Percentiles rank a stretch among this genome's conserved stretches.
These are phyloP conservation scores for Phaeotremella fagi DNA, from an alignment of 768 basidiomycete species.

Conservation along the genomic window DNA sequence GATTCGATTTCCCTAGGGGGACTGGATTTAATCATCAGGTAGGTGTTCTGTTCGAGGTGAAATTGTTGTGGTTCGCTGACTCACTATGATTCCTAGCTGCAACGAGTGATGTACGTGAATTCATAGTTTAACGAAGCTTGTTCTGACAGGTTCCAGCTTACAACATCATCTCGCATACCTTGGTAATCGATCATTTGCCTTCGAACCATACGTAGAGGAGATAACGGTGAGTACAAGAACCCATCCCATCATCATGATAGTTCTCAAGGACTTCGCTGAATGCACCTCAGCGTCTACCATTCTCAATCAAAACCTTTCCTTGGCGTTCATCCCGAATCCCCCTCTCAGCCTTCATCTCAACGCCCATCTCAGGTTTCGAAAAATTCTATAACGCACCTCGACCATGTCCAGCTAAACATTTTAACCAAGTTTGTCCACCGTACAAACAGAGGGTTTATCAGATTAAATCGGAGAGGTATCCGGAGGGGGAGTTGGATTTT, in stretches of 20 bases:
- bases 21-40: conserved; percentile 47
- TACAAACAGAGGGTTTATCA: conserved; percentile 19
- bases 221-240: conserved; percentile 25
- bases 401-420: conserved; percentile 28
- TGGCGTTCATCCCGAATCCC: conserved; percentile 40
- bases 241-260: neutral
- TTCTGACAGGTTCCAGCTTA: conserved; percentile 20
- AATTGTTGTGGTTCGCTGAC: neutral
- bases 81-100: conserved; percentile 23
- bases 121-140: neutral
- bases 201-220: conserved; percentile 41
- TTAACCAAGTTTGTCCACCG: conserved; percentile 16
- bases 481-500: conserved; percentile 21
- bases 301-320: conserved; percentile 26
- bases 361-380: conserved; percentile 36
- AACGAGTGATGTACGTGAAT: conserved; percentile 34
- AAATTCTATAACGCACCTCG: conserved; percentile 22
- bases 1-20: conserved; percentile 42
- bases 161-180: conserved; percentile 43
- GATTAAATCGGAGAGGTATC: conserved; percentile 9
- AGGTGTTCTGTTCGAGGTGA: neutral
- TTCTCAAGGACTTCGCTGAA: neutral
- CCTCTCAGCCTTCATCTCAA: conserved; percentile 36
- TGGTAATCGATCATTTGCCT: conserved; percentile 39
- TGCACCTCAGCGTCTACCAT: conserved; percentile 22